Evolutionary conservation across 2,329 filamentous ascomycete species (phyloP), one percentile per base, ranked within the genome.

Genomic region (Cryphonectria naterciae): DNA sequence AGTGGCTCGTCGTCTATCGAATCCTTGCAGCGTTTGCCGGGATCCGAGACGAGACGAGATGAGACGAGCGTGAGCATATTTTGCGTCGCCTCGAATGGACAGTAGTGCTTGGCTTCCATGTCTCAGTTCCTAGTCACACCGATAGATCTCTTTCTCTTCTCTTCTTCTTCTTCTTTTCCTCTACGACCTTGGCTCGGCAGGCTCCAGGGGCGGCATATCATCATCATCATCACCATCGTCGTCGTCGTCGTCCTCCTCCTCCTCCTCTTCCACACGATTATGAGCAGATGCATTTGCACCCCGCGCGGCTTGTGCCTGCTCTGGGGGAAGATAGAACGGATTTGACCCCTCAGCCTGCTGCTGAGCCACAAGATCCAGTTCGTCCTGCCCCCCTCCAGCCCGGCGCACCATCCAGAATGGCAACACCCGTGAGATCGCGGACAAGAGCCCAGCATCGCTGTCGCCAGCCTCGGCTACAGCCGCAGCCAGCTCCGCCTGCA

Each of bases 1-100:
- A 15, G n/a, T 15, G 32, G 32, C 32, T 58, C 54, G 37, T 39
- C 37, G 54, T 19, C 54, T 58, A 19, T 32, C 15, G 54, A 39
- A 68, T 65, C 69, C 66, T 70, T 65, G 62, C 52, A 65, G 39
- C 13, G 19, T 37, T 52, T 64, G 67, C 70, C 70, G 70, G 56
- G 46, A 69, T 52, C 70, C 67, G 67, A 63, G 62, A 19, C 39
- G 35, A 56, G 39, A 39, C 67, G 63, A 63, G 62, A 19, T 32
- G 25, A 54, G 39, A 32, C 32, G 32, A 32, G 32, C 54, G 6
- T n/a, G 41, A n/a, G n/a, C 37, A 58, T 67, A 35, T 68, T 28
- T 35, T 19, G 35, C 17, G 4, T 37, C n/a, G 6, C 5, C 37
- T 37, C 11, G 37, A 39, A 39, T 28, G 7, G 1, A 39, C n/a